Evolutionary conservation across 345 rosid species (phyloP).

Genomic region (Salix brachista): DNA sequence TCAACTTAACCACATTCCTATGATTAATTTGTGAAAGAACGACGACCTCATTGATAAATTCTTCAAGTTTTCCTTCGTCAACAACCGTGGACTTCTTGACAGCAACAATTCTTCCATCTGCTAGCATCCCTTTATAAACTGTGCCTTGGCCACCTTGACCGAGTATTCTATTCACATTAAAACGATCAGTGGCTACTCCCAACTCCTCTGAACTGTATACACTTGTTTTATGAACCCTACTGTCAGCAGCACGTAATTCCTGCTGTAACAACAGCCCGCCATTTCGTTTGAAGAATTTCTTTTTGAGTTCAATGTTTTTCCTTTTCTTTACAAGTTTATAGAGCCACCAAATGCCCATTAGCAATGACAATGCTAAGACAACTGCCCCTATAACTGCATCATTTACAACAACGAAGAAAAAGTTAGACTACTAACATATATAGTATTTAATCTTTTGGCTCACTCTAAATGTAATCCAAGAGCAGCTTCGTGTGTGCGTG

Average conservation of each 20-base stretch:
- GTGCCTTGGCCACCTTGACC: slow-evolving; percentile 18
- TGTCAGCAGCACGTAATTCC: not conserved
- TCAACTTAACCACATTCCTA: slow-evolving; percentile 13
- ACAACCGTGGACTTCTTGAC: slow-evolving; percentile 4
- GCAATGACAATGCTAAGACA: not conserved
- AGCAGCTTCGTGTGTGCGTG: too few relatives aligned
- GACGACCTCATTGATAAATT: slow-evolving; percentile 14
- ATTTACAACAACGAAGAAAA: not conserved
- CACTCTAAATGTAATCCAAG: too few relatives aligned
- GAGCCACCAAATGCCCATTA: not conserved
- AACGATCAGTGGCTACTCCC: slow-evolving; percentile 1
- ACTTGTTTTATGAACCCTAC: not conserved
- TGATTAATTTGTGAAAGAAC: slow-evolving; percentile 13
- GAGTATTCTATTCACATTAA: slow-evolving; percentile 7
- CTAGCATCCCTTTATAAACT: slow-evolving; percentile 13
- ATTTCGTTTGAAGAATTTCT: not conserved
- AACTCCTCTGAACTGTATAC: slow-evolving; percentile 4
- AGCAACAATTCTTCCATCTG: slow-evolving; percentile 10
- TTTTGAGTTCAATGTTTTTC: not conserved
- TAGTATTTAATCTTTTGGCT: too few relatives aligned
- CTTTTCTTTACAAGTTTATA: slow-evolving; percentile 10
- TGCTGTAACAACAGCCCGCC: not conserved
- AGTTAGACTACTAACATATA: too few relatives aligned
- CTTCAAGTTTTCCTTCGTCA: not conserved
- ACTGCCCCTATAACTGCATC: not conserved